These are phyloP conservation scores for Monascus ruber DNA, from an alignment of 2,329 filamentous ascomycete species.

Conservation along the genomic window DNA sequence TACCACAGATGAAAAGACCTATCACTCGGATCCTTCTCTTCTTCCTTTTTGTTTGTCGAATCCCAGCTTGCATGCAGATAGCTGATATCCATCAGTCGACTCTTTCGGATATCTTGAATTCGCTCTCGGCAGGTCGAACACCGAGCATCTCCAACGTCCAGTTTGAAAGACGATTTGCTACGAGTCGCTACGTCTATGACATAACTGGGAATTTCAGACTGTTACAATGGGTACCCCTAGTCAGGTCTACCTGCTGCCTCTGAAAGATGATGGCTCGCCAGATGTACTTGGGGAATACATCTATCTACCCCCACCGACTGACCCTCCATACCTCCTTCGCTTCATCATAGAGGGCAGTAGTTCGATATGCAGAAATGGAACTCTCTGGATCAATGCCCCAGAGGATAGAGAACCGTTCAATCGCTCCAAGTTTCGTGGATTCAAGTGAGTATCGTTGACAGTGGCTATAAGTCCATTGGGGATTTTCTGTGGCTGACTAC, in stretches of 20 bases:
- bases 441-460: constrained; percentile 54
- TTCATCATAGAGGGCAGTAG: constrained; percentile 92
- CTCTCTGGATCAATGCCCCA: constrained; percentile 93
- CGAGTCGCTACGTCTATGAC: no score
- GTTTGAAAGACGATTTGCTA: no score
- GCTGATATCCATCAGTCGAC: no score
- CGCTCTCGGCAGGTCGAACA: no score
- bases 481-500: constrained; percentile 7
- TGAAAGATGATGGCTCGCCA: constrained; percentile 88
- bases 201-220: neutral
- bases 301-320: constrained; percentile 68
- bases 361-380: constrained; percentile 88
- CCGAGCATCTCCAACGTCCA: no score
- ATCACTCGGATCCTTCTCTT: no score
- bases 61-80: no score
- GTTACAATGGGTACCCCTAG: constrained; percentile 11
- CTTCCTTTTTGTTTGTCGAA: no score
- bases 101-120: no score
- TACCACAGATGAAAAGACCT: no score
- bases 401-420: constrained; percentile 63
- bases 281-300: constrained; percentile 83
- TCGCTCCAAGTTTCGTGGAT: constrained; percentile 71
- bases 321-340: constrained; percentile 64
- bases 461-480: constrained; percentile 1
- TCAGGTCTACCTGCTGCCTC: constrained; percentile 72